Evolutionary conservation across 2,329 filamentous ascomycete species (phyloP), one percentile per base, ranked within the genome.

Genomic region (Plenodomus lindquistii): DNA sequence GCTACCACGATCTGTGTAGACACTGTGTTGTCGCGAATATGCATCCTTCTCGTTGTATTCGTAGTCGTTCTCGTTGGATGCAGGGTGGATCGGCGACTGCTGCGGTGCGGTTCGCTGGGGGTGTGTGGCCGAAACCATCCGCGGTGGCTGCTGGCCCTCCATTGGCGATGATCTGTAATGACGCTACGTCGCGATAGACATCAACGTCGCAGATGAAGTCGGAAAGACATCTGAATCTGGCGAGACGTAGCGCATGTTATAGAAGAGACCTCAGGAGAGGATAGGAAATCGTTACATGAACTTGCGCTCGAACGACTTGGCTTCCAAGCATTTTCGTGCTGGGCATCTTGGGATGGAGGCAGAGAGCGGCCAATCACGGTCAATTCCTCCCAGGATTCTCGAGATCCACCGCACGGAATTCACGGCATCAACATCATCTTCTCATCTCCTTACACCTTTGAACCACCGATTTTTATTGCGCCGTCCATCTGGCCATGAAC

Each of bases 181-280:
- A 35, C 40, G 64, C 64, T 67, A 63, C 51, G 55, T 52, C 6
- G 47, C 42, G 55, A 57, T 52, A 52, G 52, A 56, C 67, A 65
- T 69, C 55, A 62, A 60, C 52, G 52, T 48, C 42, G 50, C 47
- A 49, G 39, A 44, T 54, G 52, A 49, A 20, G 55, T 52, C 54
- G 38, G 41, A 40, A 41, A 35, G 48, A 55, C 50, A 50, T 50
- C 49, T 41, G 47, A 50, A 50, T 52, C 47, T 41, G 57, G 55
- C 52, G 65, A 59, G 62, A 49, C 44, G 50, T 37, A 51, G 60
- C 51, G 64, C 69, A 72, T 71, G 63, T 65, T 70, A 71, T 71
- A 71, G 49, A 46, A 51, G 44, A 55, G 42, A 53, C 63, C 67
- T 64, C 63, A 62, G 64, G 64, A 67, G 65, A 66, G 63, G 56